Base-by-base conservation (phyloP, 2,329 filamentous ascomycete genomes). In the Eutypa lata region DNA sequence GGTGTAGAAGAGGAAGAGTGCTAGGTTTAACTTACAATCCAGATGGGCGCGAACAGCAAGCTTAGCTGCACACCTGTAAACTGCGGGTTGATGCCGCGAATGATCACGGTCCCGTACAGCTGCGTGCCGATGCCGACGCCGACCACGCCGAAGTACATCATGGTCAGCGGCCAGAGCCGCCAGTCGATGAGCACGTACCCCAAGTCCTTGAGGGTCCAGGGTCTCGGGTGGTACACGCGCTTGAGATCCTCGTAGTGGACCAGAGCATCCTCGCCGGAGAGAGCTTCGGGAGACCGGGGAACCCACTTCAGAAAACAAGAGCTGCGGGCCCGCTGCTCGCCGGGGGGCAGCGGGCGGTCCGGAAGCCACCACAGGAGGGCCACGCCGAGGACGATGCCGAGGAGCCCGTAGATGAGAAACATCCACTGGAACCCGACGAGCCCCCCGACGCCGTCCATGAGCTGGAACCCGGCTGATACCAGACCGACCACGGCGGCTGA, bases 71-170 rank as follows among this genome's bases (percentile, higher is more conserved):
- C 81, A 24, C 84, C 84, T 2, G 82, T 90, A 53, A 95, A 84
- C 0, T 73, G 73, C 0, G 89, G 83, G 65, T 92, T 85, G 65
- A 94, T 94, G 10, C 85, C 83, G 16, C 82, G 79, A 63, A 96
- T 94, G 62, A 96, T 96, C 59, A 96, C 84, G 2, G 87, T 93
- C 31, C 88, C 90, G 66, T 96, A 96, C 46, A 89, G 83, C 72
- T 96, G 91, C 1, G 90, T 91, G 44, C 91, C 91, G 57, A 96
- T 96, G 8, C 91, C 91, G 3, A 96, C 91, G 21, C 91, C 91
- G 1, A 96, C 91, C 3, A 96, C 91, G 19, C 91, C 91, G 73
- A 96, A 96, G 73, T 96, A 96, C 91, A 96, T 96, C 50, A 96
- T 66, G 1, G 87, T 80, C 59, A 96, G 72, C 1, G 91, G 91